Conservation (phyloP, 208 protist genomes). For the Trypanosoma vivax region DNA sequence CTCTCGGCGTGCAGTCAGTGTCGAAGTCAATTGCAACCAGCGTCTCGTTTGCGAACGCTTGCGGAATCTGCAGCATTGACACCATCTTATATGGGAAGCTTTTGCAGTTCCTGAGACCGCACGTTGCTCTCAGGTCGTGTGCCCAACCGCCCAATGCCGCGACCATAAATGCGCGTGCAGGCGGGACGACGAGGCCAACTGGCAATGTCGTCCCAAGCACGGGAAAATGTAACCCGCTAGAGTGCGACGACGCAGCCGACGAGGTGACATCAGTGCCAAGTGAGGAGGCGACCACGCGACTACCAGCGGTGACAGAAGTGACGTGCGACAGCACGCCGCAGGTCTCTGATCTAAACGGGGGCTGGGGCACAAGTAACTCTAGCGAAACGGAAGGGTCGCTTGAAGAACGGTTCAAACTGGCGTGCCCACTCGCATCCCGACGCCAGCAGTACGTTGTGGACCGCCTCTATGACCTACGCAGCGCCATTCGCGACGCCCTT, state of each 20-base stretch:
- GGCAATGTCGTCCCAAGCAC: too few species aligned
- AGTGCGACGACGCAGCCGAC: too few species aligned
- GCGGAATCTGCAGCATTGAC: slow-evolving; percentile 30
- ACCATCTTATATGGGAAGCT: slow-evolving; percentile 32
- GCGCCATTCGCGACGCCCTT: slow-evolving; percentile 14
- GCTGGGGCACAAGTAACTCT: neutral
- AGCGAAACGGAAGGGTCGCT: neutral
- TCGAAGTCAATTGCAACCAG: slow-evolving; percentile 21
- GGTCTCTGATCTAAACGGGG: neutral
- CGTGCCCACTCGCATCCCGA: neutral
- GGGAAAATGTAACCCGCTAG: too few species aligned
- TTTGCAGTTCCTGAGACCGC: slow-evolving; percentile 27
- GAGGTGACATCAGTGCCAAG: too few species aligned
- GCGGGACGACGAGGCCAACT: neutral
- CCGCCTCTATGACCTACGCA: slow-evolving; percentile 27
- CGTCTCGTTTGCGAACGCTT: slow-evolving; percentile 26
- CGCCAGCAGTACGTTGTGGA: slow-evolving; percentile 29
- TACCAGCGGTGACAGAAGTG: too few species aligned
- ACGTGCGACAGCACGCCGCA: neutral
- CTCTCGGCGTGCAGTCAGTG: slow-evolving; percentile 30
- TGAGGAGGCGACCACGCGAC: too few species aligned
- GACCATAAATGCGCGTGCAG: neutral
- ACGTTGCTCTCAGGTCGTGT: slow-evolving; percentile 9
- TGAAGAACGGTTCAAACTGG: slow-evolving; percentile 6
- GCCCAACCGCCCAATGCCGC: neutral